phyloP scores from a whole-genome alignment of 2,329 filamentous ascomycete genomes.

The Myrmaecium sp. region DNA sequence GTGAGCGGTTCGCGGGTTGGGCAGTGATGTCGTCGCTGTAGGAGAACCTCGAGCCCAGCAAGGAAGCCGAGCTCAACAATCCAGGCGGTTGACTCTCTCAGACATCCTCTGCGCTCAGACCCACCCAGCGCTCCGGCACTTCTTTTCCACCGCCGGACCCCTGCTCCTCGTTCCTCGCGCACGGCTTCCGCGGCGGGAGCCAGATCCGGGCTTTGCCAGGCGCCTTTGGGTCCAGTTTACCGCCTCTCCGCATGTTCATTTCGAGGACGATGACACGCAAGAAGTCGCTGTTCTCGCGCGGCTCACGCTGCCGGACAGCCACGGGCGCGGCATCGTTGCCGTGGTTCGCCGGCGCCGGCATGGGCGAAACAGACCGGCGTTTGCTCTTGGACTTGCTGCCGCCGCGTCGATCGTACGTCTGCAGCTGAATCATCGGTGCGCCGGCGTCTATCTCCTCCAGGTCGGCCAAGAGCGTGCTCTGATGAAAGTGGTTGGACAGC shows the following conservation, averaged over 20 bases:
- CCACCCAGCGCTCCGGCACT: constrained; percentile 22
- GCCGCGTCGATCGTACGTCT: constrained; percentile 36
- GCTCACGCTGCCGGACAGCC: constrained; percentile 40
- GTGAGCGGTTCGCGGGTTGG: no score
- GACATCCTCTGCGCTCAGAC: constrained; percentile 9
- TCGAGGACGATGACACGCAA: constrained; percentile 46
- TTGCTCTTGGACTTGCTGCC: constrained; percentile 12
- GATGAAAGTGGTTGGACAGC: constrained; percentile 22
- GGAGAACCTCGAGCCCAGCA: no score
- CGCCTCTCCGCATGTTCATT: constrained; percentile 49
- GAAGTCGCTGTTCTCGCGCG: constrained; percentile 46
- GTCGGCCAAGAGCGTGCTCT: constrained; percentile 12
- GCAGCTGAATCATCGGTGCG: constrained; percentile 43
- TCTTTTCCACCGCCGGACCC: constrained; percentile 9
- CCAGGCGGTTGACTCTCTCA: background rate
- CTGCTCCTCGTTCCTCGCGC: constrained; percentile 12
- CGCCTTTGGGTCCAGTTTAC: constrained; percentile 40
- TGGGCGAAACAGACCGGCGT: constrained; percentile 9
- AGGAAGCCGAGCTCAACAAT: no score
- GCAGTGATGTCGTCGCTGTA: no score
- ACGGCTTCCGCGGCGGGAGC: constrained; percentile 37
- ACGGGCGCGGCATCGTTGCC: constrained; percentile 25
- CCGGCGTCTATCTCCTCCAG: constrained; percentile 19
- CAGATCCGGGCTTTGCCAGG: constrained; percentile 41
- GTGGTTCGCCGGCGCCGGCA: constrained; percentile 16